Evolutionary conservation across 345 rosid species (phyloP), one percentile per base, ranked within the genome.

Genomic region (Eucalyptus sideroxylon): DNA sequence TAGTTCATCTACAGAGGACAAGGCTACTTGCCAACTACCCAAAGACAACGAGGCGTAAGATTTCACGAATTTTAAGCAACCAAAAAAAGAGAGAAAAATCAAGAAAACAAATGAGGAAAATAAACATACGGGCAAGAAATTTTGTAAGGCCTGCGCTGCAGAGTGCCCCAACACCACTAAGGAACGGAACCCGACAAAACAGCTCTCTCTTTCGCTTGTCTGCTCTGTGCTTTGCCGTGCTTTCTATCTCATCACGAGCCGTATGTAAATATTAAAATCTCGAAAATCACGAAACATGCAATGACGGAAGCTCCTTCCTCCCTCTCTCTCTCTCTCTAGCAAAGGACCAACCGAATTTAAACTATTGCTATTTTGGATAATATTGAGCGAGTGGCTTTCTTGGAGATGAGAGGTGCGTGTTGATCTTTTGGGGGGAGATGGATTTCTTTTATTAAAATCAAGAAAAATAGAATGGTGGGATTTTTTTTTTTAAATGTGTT

Each of bases 11-110:
- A 72, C 8, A 50, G 81, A 88, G 88, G 87, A 87, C 82, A 86
- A 80, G 86, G 90, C 88, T 86, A 89, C 85, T 90, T 40, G 89
- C 93, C 93, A 92, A 91, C 93, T 19, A 91, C 86, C 86, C 62
- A 24, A 59, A 81, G 90, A 89, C 92, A 91, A 87, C 90, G 88
- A 91, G 90, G 92, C 91, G 86, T 37, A 65, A 50, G 85, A 86
- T 90, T 89, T 90, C 93, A 93, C 91, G 81, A 77, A 21, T 77
- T 40, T 40, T 40, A 77, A 40, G 85, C 30, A 42, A 62, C 37
- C 47, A 40, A 53, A 87, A 87, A 56, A 56, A 56, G 30, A 23
- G n/a, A 24, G 50, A 16, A 56, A 56, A 59, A 56, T 24, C 37
- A 55, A 50, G 40, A 55, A 14, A 87, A 55, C 44, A 55, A 87